Base-by-base conservation (phyloP, 768 basidiomycete species). In the Auricularia auricula-judae region DNA sequence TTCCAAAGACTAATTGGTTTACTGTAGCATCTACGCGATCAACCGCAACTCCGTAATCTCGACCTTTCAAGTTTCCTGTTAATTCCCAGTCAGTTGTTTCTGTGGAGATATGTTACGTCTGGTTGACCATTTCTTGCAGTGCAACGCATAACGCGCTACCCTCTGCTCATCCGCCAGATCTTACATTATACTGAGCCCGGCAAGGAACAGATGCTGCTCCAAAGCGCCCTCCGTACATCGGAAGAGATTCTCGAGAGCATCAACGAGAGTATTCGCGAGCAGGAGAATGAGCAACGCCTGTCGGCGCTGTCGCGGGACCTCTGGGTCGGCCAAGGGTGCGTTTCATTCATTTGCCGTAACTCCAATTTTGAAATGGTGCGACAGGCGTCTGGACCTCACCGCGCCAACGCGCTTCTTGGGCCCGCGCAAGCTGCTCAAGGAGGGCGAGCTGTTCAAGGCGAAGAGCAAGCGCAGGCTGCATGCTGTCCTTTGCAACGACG, bases 121-220 rank as follows among this genome's bases (percentile, higher is more conserved):
- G 54, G 56, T 59, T 47, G 23, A 18, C 36, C 33, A 62, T 39
- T 61, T 21, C 21, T 66, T 59, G 35, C 66, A 93, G 91, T 95
- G 93, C 93, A 97, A 84, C 86, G 96, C 8, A 86, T 98, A 64
- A 97, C 96, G 0, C 82, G 93, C 64, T 99, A 98, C 72, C 96
- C 96, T 0, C 79, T 99, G 0, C 80, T 98, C 36, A 86, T 98
- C 67, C 86, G 86, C 63, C 70, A 90, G 83, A 90, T 97, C 67
- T 72, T 92, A 33, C 82, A 86, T 23, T 91, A 94, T 72, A 94
- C 93, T 2, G 85, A 88, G 36, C 75, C 78, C 1, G 82, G 84
- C 33, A 77, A 83, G 5, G 92, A 93, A 70, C 80, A 82, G 36
- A 73, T 75, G 14, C 75, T 76, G 4, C 83, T 93, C 62, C 74